Evolutionary conservation across 169 alveolate genomes (phyloP).

Genomic region (Eimeria sp.): DNA sequence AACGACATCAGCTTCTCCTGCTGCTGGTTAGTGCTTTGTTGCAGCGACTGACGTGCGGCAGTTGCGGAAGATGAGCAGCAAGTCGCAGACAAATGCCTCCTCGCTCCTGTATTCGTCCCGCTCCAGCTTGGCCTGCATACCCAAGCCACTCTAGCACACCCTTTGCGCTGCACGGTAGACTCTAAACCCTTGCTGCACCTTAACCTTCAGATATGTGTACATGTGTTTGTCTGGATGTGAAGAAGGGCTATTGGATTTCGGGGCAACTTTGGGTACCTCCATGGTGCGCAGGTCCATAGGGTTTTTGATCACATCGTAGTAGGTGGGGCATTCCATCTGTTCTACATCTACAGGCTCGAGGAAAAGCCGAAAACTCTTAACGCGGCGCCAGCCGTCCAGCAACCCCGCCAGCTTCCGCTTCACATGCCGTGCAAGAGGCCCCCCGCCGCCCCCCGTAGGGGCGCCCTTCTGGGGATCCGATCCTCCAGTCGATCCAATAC

Average conservation of each 20-base stretch:
- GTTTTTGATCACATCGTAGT: slow-evolving; percentile 68
- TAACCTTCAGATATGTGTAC: neutral
- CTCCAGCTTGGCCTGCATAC: slow-evolving; percentile 71
- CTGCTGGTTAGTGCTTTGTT: slow-evolving; percentile 5
- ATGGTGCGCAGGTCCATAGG: slow-evolving; percentile 82
- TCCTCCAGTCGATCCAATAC: neutral
- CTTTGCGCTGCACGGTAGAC: neutral
- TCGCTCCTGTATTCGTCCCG: slow-evolving; percentile 65
- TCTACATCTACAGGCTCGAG: slow-evolving; percentile 80
- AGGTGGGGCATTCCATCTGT: slow-evolving; percentile 82
- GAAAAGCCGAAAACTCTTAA: slow-evolving; percentile 69
- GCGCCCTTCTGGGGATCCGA: slow-evolving; percentile 32
- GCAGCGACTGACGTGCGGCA: slow-evolving; percentile 77
- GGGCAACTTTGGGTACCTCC: slow-evolving; percentile 36
- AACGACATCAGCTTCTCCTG: slow-evolving; percentile 12
- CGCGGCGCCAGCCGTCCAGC: slow-evolving; percentile 78
- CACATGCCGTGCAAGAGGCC: slow-evolving; percentile 76
- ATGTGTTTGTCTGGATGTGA: neutral
- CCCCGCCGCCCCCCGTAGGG: neutral
- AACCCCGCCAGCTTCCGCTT: slow-evolving; percentile 78
- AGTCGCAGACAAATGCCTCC: slow-evolving; percentile 70
- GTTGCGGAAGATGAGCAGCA: slow-evolving; percentile 82
- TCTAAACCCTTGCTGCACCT: neutral
- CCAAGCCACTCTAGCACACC: neutral
- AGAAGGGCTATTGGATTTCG: neutral